phyloP scores from a whole-genome alignment of 192 early-diverging fungal genomes.

The Piromyces sp. region DNA sequence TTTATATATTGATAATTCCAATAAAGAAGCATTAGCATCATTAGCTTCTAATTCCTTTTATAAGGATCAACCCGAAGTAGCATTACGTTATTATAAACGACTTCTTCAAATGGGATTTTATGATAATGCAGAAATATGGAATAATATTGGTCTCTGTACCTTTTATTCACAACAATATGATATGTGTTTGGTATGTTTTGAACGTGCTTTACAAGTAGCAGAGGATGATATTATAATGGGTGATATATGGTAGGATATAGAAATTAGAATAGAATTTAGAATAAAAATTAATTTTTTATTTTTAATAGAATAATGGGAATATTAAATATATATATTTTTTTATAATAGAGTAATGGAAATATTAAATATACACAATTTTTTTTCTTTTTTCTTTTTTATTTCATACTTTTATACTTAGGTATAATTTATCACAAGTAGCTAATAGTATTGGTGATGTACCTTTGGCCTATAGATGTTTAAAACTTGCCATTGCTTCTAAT shows the following conservation, averaged over 20 bases:
- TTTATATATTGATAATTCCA: slow-evolving; percentile 4
- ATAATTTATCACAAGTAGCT: slow-evolving; percentile 11
- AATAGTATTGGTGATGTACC: slow-evolving; percentile 10
- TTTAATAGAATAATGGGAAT: no score
- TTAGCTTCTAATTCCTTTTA: slow-evolving; percentile 10
- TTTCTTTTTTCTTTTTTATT: neutral
- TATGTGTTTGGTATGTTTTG: slow-evolving; percentile 6
- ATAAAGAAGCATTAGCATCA: slow-evolving; percentile 10
- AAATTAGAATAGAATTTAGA: neutral
- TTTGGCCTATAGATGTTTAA: slow-evolving; percentile 6
- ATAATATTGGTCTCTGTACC: slow-evolving; percentile 12
- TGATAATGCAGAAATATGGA: slow-evolving; percentile 8
- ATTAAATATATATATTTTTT: no score
- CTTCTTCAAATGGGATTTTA: slow-evolving; percentile 8
- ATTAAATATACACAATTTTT: no score
- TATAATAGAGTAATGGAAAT: no score
- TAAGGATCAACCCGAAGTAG: slow-evolving; percentile 13
- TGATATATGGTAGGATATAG: slow-evolving; percentile 9
- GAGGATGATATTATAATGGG: slow-evolving; percentile 3
- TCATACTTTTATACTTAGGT: neutral
- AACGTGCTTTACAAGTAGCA: slow-evolving; percentile 7
- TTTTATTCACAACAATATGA: slow-evolving; percentile 15
- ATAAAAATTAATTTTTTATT: neutral
- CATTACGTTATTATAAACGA: slow-evolving; percentile 8
- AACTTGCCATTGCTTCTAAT: slow-evolving; percentile 3